Evolutionary conservation across 805 yeast species (phyloP).

Genomic region (Hyphopichia homilentoma): DNA sequence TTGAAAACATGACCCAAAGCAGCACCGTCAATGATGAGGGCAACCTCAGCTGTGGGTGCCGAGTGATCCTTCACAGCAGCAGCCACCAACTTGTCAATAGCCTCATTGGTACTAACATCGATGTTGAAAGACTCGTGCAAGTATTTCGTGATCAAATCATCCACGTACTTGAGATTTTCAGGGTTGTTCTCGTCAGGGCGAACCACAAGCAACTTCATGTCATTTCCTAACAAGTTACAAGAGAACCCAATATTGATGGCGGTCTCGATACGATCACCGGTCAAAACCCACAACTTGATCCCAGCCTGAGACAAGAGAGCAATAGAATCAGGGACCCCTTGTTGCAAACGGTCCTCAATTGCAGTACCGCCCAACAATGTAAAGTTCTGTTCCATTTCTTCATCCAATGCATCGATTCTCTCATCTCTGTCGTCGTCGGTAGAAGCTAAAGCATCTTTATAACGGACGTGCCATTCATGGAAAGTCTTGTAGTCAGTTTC

Average conservation of each 20-base stretch:
- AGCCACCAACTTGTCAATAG: constrained; percentile 36
- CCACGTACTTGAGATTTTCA: constrained; percentile 34
- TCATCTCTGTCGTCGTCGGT: constrained; percentile 57
- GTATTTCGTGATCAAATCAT: constrained; percentile 42
- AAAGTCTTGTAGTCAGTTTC: constrained; percentile 45
- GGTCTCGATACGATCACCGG: constrained; percentile 81
- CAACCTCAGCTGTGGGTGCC: constrained; percentile 56
- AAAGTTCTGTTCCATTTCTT: constrained; percentile 56
- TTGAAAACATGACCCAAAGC: constrained; percentile 48
- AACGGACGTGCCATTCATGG: constrained; percentile 51
- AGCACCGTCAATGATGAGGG: constrained; percentile 69
- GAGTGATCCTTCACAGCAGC: constrained; percentile 59
- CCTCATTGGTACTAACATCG: constrained; percentile 26
- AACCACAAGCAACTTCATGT: constrained; percentile 68
- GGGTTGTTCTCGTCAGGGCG: constrained; percentile 55
- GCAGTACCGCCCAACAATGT: constrained; percentile 73
- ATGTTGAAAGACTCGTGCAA: constrained; percentile 46
- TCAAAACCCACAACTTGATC: constrained; percentile 76
- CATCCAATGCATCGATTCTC: constrained; percentile 49
- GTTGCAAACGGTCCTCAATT: constrained; percentile 74
- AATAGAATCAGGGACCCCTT: constrained; percentile 75
- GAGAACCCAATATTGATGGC: constrained; percentile 82
- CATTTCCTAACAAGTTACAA: constrained; percentile 64
- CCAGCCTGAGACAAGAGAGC: constrained; percentile 66
- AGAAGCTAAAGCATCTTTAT: constrained; percentile 55